phyloP scores from a whole-genome alignment of 78 protist genomes.

The Chrysochromulina parva region DNA sequence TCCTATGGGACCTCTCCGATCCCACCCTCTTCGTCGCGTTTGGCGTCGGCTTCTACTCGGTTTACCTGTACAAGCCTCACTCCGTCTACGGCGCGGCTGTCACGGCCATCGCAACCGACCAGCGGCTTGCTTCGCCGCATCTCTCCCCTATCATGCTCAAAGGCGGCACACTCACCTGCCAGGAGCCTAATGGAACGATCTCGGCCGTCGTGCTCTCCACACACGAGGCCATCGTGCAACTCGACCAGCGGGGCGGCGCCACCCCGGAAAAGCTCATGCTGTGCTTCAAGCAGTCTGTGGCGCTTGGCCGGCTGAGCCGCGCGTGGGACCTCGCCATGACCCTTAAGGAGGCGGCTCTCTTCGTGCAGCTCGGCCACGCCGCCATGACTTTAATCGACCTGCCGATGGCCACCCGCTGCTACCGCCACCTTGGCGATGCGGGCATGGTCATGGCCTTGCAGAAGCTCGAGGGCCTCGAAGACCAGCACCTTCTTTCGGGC shows the following conservation, averaged over 20 bases:
- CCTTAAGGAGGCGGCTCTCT: conserved; percentile 21
- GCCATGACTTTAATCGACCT: conserved; percentile 64
- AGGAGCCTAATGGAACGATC: not conserved
- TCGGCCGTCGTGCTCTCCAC: not conserved
- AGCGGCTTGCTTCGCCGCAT: not conserved
- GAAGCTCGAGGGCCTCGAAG: conserved; percentile 52
- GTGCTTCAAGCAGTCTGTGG: not conserved
- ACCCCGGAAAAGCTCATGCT: not conserved
- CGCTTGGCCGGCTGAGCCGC: not conserved
- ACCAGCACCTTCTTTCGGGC: conserved; percentile 61
- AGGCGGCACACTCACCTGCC: conserved; percentile 35
- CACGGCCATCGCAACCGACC: not conserved
- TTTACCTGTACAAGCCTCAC: conserved; percentile 52
- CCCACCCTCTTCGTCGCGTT: no score
- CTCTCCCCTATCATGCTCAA: not conserved
- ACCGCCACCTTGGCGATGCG: conserved; percentile 58
- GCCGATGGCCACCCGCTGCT: conserved; percentile 49
- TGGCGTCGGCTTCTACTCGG: not conserved
- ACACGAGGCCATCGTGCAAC: not conserved
- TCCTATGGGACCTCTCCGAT: no score
- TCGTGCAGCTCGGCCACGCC: conserved; percentile 25
- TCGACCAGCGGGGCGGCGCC: not conserved
- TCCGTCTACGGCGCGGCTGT: conserved; percentile 34
- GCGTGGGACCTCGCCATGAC: conserved; percentile 46
- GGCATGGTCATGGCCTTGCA: conserved; percentile 64